Conservation (phyloP, 2,329 filamentous ascomycete species). For the Pochonia chlamydosporia region DNA sequence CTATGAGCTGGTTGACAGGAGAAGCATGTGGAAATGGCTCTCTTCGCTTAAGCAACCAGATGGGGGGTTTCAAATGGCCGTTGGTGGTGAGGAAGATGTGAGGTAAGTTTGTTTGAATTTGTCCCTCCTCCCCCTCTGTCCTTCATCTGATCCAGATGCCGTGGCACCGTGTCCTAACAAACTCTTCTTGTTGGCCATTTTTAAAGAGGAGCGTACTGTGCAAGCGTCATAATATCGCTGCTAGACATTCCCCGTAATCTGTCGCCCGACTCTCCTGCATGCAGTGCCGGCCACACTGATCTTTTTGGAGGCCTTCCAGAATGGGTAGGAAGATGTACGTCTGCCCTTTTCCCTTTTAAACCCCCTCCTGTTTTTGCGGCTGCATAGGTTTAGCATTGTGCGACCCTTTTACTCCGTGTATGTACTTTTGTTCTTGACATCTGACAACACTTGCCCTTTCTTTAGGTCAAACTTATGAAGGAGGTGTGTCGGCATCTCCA, state of each 20-base stretch:
- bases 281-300: constrained; percentile 52
- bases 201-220: constrained; percentile 81
- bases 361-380: neutral
- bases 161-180: constrained; percentile 11
- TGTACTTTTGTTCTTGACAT: neutral
- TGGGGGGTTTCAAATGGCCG: constrained; percentile 83
- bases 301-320: constrained; percentile 70
- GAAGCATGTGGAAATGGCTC: constrained; percentile 86
- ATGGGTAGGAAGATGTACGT: constrained; percentile 75
- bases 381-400: constrained; percentile 8
- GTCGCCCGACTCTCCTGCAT: constrained; percentile 63
- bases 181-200: constrained; percentile 10
- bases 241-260: constrained; percentile 78
- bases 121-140: neutral
- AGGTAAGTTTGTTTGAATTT: constrained; percentile 41
- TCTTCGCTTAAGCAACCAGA: constrained; percentile 77
- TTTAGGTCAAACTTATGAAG: constrained; percentile 85
- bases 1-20: constrained; percentile 72
- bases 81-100: constrained; percentile 88
- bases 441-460: constrained; percentile 5
- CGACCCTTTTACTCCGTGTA: constrained; percentile 4
- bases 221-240: constrained; percentile 75
- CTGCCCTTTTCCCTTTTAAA: constrained; percentile 12
- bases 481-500: constrained; percentile 81
- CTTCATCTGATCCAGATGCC: constrained; percentile 4